Conservation (phyloP, 148 eudicot species). For the Selenicereus undatus region DNA sequence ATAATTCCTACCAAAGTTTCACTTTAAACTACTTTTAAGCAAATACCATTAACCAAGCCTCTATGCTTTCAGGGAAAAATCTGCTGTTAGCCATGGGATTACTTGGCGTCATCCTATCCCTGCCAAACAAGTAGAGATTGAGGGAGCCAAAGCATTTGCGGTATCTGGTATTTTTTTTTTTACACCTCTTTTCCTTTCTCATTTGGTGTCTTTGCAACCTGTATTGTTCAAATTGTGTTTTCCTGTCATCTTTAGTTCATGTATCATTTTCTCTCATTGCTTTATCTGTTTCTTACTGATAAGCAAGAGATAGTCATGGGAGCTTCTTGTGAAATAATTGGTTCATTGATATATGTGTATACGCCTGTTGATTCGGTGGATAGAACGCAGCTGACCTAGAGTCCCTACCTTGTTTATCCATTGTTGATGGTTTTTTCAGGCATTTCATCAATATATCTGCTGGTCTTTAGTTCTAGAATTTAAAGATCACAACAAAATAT, state of each 20-base stretch:
- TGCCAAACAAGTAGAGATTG: slow-evolving; percentile 64
- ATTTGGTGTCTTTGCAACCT: too few species aligned
- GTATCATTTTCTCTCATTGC: not conserved
- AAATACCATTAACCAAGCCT: not conserved
- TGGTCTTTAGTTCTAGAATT: not conserved
- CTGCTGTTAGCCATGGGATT: slow-evolving; percentile 85
- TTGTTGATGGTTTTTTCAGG: too few species aligned
- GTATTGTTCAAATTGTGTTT: not conserved
- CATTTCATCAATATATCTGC: too few species aligned
- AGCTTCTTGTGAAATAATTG: not conserved
- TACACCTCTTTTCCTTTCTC: not conserved
- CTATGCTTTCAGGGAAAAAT: slow-evolving; percentile 59
- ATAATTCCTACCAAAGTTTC: not conserved
- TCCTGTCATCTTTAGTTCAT: not conserved
- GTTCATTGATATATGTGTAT: not conserved
- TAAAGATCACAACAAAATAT: not conserved
- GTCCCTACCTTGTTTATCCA: not conserved
- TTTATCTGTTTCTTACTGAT: not conserved
- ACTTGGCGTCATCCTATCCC: slow-evolving; percentile 66
- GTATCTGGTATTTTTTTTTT: slow-evolving; percentile 57
- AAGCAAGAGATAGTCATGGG: not conserved
- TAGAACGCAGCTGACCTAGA: not conserved
- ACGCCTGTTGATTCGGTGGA: not conserved
- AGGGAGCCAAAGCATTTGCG: slow-evolving; percentile 79
- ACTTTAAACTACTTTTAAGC: not conserved